Conservation (phyloP, 345 rosid species). For the Limnanthes douglasii region DNA sequence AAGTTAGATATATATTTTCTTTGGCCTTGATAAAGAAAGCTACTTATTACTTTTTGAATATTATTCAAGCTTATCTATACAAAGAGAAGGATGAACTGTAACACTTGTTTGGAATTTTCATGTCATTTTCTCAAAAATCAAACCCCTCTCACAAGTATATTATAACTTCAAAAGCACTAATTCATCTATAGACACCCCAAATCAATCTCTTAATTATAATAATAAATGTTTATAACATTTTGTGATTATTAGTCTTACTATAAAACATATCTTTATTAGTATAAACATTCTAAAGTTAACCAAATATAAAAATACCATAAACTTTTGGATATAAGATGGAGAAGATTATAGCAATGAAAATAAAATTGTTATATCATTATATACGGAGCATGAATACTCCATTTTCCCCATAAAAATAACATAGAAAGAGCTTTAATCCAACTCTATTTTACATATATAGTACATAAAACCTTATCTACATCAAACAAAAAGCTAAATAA, state of each 20-base stretch:
- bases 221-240: not conserved
- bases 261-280: no score
- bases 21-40: slow-evolving; percentile 8
- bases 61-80: slow-evolving; percentile 13
- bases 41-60: not conserved
- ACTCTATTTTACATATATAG: no score
- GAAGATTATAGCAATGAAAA: no score
- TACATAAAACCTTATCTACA: slow-evolving; percentile 1
- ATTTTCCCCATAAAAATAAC: slow-evolving; percentile 1
- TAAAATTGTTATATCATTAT: no score
- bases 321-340: no score
- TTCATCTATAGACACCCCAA: not conserved
- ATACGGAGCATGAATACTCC: no score
- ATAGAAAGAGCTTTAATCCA: not conserved
- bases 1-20: no score
- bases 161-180: no score
- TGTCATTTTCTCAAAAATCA: not conserved
- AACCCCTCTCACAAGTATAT: slow-evolving; percentile 4
- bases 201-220: slow-evolving; percentile 2
- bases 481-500: not conserved
- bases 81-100: not conserved
- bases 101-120: not conserved
- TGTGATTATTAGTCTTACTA: not conserved
- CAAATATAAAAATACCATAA: no score
- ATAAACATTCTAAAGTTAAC: no score